Evolutionary conservation across 768 basidiomycete genomes (phyloP).

Genomic region (Kwoniella mangroviensis): DNA sequence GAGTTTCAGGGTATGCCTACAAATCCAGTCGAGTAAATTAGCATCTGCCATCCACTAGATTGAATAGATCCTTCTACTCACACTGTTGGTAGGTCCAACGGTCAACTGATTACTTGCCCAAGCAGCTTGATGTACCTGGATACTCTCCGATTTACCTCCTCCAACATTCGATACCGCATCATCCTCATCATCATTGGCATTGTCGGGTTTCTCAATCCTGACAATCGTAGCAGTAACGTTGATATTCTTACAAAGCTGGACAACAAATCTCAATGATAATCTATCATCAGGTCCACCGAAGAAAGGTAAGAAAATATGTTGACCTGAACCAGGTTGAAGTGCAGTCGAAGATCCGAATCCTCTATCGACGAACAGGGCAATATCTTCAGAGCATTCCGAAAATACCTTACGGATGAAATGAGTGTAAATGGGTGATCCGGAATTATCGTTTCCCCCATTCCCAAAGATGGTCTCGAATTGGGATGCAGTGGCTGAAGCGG

Average conservation of each 20-base stretch:
- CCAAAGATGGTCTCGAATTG: slow-evolving; percentile 83
- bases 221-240: slow-evolving; percentile 78
- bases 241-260: slow-evolving; percentile 73
- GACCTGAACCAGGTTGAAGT: slow-evolving; percentile 54
- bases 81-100: slow-evolving; percentile 33
- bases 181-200: slow-evolving; percentile 20
- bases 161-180: slow-evolving; percentile 1
- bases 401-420: slow-evolving; percentile 87
- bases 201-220: slow-evolving; percentile 60
- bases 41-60: slow-evolving; percentile 1
- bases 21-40: neutral
- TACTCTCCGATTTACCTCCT: slow-evolving; percentile 31
- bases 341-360: slow-evolving; percentile 60
- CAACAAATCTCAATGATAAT: slow-evolving; percentile 75
- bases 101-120: slow-evolving; percentile 51
- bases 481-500: slow-evolving; percentile 34
- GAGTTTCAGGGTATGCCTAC: slow-evolving; percentile 69
- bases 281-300: slow-evolving; percentile 95
- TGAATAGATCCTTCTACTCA: slow-evolving; percentile 18
- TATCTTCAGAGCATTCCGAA: slow-evolving; percentile 70
- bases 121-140: slow-evolving; percentile 48
- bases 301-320: slow-evolving; percentile 84
- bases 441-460: slow-evolving; percentile 50
- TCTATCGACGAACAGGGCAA: slow-evolving; percentile 84
- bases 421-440: slow-evolving; percentile 66